Percentiles rank a stretch among this genome's conserved stretches.
phyloP scores from a whole-genome alignment of 306 rosid genomes.

The Vicia villosa region DNA sequence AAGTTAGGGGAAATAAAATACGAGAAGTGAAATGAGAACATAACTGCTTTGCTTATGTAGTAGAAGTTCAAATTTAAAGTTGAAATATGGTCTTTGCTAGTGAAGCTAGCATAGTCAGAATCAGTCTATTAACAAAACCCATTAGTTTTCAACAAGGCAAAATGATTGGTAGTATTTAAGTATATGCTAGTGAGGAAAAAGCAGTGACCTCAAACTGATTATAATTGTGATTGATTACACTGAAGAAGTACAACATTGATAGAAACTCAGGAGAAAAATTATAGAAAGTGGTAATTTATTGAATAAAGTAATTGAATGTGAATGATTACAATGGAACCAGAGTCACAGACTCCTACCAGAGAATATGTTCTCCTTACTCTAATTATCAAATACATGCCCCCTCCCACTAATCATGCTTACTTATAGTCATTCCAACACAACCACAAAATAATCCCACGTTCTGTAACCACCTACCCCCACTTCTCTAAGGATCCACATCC shows the following conservation, averaged over 20 bases:
- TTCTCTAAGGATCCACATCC: too few relatives aligned
- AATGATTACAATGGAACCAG: too few relatives aligned
- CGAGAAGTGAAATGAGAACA: slow-evolving; percentile 2
- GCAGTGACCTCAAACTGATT: not conserved
- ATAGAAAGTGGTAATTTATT: too few relatives aligned
- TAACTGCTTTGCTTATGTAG: slow-evolving; percentile 12
- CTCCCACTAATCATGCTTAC: too few relatives aligned
- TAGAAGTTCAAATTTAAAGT: slow-evolving; percentile 12
- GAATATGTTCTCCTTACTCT: too few relatives aligned
- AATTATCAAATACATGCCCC: too few relatives aligned
- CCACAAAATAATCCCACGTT: too few relatives aligned
- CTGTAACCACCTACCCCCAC: too few relatives aligned
- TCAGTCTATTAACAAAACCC: not conserved
- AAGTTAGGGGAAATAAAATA: not conserved
- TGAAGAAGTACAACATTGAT: not conserved
- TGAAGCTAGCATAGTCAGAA: slow-evolving; percentile 5
- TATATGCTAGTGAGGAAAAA: not conserved
- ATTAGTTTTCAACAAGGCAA: not conserved
- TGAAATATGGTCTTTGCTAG: slow-evolving; percentile 17
- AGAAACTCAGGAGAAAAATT: not conserved
- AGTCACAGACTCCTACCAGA: too few relatives aligned
- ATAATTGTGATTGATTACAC: not conserved
- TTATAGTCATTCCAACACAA: too few relatives aligned
- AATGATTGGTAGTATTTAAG: not conserved
- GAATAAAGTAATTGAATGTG: too few relatives aligned